These are phyloP conservation scores for Saccharomycopsis oosterbeekiorum DNA, from an alignment of 805 yeast genomes.

Conservation along the genomic window DNA sequence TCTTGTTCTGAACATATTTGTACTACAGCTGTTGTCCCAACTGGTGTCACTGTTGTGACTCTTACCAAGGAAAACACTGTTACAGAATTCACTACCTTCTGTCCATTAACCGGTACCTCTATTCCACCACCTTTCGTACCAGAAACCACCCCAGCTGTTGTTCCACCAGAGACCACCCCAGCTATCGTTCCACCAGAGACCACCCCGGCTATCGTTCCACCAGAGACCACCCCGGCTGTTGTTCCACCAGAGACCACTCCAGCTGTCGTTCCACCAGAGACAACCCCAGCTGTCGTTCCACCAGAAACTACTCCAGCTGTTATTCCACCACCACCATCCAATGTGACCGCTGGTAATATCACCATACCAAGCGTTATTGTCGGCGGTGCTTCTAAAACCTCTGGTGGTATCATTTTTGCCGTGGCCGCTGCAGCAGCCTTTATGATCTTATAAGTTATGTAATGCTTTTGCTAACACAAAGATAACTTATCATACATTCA, in stretches of 20 bases:
- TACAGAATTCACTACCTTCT: conserved; percentile 31
- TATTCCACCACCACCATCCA: background rate
- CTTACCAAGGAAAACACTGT: conserved; percentile 17
- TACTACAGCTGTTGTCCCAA: conserved; percentile 21
- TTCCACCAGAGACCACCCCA: conserved; percentile 8
- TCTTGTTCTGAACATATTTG: conserved; percentile 24
- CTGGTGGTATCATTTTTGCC: background rate
- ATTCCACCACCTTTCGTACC: conserved; percentile 9
- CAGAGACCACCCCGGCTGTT: background rate
- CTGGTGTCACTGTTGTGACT: conserved; percentile 14
- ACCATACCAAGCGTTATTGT: background rate
- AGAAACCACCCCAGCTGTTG: background rate
- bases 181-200: conserved; percentile 7
- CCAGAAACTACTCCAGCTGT: background rate
- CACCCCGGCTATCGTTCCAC: background rate
- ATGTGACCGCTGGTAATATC: background rate
- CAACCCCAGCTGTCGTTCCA: conserved; percentile 7
- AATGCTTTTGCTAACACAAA: too few relatives aligned
- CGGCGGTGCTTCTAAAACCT: background rate
- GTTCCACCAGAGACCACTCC: conserved; percentile 2
- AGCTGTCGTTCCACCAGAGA: background rate
- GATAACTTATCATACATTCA: too few relatives aligned
- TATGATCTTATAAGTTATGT: background rate
- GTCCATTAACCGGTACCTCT: conserved; percentile 23
- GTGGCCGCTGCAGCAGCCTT: background rate